Percentiles rank a stretch among this genome's conserved stretches.
Conservation (phyloP, 495 filamentous ascomycete species). For the Aspergillus wentii region DNA sequence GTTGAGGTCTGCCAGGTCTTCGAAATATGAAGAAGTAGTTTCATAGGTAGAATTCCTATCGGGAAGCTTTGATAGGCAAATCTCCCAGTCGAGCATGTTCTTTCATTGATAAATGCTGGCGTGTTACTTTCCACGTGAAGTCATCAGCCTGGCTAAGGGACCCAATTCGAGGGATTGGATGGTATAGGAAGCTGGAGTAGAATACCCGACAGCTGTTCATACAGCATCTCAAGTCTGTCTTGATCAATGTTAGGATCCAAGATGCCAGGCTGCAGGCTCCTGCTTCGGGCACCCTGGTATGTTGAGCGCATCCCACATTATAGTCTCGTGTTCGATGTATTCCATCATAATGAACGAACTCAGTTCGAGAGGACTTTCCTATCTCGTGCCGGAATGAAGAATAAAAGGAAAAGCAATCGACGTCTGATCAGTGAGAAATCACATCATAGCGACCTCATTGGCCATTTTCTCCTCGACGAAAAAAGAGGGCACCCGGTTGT, state of each 20-base stretch:
- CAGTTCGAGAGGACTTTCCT: conserved; percentile 14
- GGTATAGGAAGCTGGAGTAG: conserved; percentile 28
- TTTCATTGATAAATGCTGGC: conserved; percentile 20
- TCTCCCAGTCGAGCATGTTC: conserved; percentile 23
- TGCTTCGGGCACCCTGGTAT: conserved; percentile 13
- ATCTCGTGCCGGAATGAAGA: conserved; percentile 23
- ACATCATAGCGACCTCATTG: conserved; percentile 39
- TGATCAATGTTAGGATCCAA: conserved; percentile 25
- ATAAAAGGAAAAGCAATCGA: conserved; percentile 32
- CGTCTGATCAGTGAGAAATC: conserved; percentile 31
- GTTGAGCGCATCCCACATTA: conserved; percentile 23
- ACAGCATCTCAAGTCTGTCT: conserved; percentile 22
- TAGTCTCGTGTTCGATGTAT: conserved; percentile 28
- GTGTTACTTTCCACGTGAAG: conserved; percentile 13
- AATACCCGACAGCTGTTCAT: conserved; percentile 26
- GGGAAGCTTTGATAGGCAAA: conserved; percentile 25
- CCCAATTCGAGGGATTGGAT: conserved; percentile 28
- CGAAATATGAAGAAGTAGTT: conserved; percentile 32
- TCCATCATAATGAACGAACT: conserved; percentile 33
- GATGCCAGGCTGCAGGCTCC: conserved; percentile 11
- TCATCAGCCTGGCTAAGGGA: conserved; percentile 23
- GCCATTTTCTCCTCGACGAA: conserved; percentile 32
- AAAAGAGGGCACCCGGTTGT: conserved; percentile 11
- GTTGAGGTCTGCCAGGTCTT: conserved; percentile 35
- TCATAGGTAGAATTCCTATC: conserved; percentile 27